Evolutionary conservation across 23 red algal genomes (phyloP).

Genomic region (Gracilariopsis chorda): DNA sequence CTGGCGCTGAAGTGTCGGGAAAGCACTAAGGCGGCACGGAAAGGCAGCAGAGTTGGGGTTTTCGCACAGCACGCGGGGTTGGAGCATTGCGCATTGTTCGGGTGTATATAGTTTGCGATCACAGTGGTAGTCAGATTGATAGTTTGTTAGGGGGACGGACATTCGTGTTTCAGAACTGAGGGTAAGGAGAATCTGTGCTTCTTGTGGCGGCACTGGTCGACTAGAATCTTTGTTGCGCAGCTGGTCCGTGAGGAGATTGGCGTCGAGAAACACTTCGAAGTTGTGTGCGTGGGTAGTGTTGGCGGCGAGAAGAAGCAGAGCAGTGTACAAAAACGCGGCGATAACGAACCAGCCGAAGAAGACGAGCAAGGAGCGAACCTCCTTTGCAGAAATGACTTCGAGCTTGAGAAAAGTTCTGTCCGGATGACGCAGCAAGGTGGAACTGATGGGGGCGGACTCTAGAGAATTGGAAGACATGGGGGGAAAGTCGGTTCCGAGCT

Average conservation of each 20-base stretch:
- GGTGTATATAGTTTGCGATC: too few species aligned
- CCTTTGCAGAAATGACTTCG: conserved; percentile 75
- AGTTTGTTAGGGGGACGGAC: too few species aligned
- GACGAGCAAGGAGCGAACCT: conserved; percentile 37
- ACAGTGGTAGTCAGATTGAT: too few species aligned
- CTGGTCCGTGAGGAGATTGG: neutral
- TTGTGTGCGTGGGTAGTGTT: conserved; percentile 21
- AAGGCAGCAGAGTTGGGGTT: too few species aligned
- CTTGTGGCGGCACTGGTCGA: too few species aligned
- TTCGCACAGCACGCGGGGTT: too few species aligned
- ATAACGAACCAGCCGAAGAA: conserved; percentile 50
- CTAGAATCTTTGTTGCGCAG: neutral
- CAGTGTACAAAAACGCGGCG: conserved; percentile 46
- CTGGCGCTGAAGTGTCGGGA: too few species aligned
- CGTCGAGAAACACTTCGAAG: neutral
- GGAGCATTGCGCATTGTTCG: too few species aligned
- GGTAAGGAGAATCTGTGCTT: neutral
- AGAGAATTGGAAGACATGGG: neutral
- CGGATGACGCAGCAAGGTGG: conserved; percentile 27
- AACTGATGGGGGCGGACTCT: neutral
- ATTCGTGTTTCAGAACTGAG: too few species aligned
- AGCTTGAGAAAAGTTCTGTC: conserved; percentile 65
- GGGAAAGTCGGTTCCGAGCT: conserved; percentile 25
- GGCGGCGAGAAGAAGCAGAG: conserved; percentile 25
- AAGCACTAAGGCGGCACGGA: too few species aligned